phyloP scores from a whole-genome alignment of 2,329 filamentous ascomycete genomes.

The Akanthomyces muscarius region DNA sequence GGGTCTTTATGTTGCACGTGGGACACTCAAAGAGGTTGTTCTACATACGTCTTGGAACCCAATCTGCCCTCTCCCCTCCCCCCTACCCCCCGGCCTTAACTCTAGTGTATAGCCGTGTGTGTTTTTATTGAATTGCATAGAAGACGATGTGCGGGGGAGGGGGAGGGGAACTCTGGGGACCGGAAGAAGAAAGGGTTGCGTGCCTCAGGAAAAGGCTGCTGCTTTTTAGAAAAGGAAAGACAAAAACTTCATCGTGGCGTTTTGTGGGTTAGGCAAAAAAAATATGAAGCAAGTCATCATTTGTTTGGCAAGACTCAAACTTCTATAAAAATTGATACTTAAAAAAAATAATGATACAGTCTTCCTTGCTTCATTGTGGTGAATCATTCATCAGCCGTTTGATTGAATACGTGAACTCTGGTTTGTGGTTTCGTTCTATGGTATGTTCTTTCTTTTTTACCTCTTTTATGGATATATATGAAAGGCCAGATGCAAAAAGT shows the following conservation, averaged over 20 bases:
- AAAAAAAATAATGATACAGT: slow-evolving; percentile 31
- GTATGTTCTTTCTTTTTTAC: background rate
- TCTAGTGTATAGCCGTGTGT: background rate
- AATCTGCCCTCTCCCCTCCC: background rate
- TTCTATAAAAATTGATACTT: slow-evolving; percentile 18
- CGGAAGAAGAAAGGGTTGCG: background rate
- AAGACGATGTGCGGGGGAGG: background rate
- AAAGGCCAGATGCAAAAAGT: slow-evolving; percentile 14
- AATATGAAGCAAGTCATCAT: background rate
- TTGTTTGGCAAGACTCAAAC: slow-evolving; percentile 3
- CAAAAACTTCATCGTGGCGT: slow-evolving; percentile 14
- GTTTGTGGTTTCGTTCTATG: slow-evolving; percentile 14
- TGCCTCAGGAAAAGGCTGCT: background rate
- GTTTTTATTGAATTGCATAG: slow-evolving; percentile 6
- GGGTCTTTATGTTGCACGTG: background rate
- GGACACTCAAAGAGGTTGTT: background rate
- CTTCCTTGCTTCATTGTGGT: slow-evolving; percentile 8
- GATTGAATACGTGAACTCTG: background rate
- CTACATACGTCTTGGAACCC: background rate
- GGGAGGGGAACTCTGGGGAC: background rate
- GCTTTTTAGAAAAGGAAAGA: background rate
- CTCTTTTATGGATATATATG: background rate
- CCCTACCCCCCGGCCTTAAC: background rate
- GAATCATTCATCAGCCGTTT: background rate
- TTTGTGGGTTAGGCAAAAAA: slow-evolving; percentile 11